Evolutionary conservation across 2,329 filamentous ascomycete species (phyloP).

Genomic region (Aspergillus sp.): DNA sequence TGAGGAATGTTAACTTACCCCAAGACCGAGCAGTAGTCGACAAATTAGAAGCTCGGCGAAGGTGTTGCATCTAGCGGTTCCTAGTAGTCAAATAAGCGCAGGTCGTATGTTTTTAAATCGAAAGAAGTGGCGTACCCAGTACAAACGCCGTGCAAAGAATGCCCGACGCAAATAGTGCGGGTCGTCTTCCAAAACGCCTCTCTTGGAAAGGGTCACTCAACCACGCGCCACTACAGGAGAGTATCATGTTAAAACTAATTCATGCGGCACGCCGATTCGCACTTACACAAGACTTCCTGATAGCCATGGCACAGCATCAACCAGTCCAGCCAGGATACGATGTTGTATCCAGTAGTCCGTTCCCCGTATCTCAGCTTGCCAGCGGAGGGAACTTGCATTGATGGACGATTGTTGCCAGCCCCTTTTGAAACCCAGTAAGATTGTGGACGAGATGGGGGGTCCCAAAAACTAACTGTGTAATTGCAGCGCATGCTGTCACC

Average conservation of each 20-base stretch:
- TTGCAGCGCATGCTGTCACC: conserved; percentile 30
- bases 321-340: conserved; percentile 4
- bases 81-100: neutral
- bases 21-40: conserved; percentile 35
- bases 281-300: neutral
- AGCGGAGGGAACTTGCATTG: conserved; percentile 21
- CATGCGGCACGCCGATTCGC: neutral
- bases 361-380: conserved; percentile 3
- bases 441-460: too few relatives aligned
- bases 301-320: neutral
- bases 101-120: neutral
- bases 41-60: conserved; percentile 35
- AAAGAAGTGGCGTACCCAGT: neutral
- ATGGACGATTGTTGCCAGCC: conserved; percentile 33
- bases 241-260: neutral
- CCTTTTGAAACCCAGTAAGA: conserved; percentile 12
- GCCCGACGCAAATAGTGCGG: too few relatives aligned
- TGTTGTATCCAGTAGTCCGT: neutral
- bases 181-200: neutral
- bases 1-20: conserved; percentile 18
- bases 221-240: neutral
- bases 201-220: neutral
- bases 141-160: neutral
- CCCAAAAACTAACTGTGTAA: conserved; percentile 26
- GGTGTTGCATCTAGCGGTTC: conserved; percentile 5